A percentile compares a stretch with the other conserved stretches of the same genome.
phyloP scores from a whole-genome alignment of 2,329 filamentous ascomycete genomes.

The Talaromyces marneffei region DNA sequence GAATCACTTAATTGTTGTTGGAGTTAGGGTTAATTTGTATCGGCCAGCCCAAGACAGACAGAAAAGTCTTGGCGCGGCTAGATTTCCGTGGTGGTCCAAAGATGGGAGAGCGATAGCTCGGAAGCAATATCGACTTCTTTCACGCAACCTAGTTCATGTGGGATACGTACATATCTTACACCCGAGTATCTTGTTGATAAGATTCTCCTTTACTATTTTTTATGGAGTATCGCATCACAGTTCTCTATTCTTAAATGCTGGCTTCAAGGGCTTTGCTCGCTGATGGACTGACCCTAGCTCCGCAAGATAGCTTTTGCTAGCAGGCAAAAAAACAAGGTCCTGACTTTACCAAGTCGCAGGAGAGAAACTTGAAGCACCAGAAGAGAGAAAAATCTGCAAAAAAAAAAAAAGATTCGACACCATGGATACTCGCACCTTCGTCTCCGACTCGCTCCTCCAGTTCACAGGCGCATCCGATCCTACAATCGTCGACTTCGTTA shows the following conservation, averaged over 20 bases:
- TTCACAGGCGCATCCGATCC: conserved; percentile 52
- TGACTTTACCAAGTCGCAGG: background rate
- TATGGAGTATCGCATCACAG: background rate
- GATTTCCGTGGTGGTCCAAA: background rate
- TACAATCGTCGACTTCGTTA: conserved; percentile 53
- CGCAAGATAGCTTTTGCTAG: background rate
- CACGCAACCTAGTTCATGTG: background rate
- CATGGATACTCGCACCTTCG: conserved; percentile 38
- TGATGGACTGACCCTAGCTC: background rate
- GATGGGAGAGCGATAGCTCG: background rate
- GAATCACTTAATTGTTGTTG: background rate
- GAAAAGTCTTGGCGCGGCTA: conserved; percentile 8
- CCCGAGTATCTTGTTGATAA: background rate
- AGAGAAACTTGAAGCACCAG: background rate
- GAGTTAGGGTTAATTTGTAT: conserved; percentile 5
- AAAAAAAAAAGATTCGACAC: background rate
- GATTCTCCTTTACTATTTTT: background rate
- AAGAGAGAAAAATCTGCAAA: background rate
- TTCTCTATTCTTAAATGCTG: background rate
- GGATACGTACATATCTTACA: background rate
- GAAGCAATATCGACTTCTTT: background rate
- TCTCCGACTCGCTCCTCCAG: conserved; percentile 49
- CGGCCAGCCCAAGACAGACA: background rate
- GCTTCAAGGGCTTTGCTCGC: background rate
- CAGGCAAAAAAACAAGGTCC: background rate